These are phyloP conservation scores for Eutypa lata DNA, from an alignment of 2,329 filamentous ascomycete species.

Conservation along the genomic window DNA sequence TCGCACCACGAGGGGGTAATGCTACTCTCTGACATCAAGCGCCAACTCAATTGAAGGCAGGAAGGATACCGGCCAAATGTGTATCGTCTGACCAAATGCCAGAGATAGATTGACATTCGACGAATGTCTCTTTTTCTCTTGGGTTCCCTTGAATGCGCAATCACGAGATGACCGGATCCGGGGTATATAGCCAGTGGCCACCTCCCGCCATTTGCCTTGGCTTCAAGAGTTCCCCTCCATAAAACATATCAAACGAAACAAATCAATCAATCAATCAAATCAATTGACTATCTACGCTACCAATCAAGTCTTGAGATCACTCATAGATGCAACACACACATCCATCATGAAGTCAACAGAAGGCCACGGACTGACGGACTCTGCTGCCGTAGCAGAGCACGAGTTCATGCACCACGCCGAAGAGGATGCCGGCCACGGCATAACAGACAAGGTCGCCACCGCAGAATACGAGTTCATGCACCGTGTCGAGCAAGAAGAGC, in stretches of 20 bases:
- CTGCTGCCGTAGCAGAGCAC: not conserved
- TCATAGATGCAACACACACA: too few species aligned
- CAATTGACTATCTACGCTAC: not conserved
- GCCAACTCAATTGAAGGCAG: not conserved
- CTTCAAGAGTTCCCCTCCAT: not conserved
- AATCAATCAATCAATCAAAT: not conserved
- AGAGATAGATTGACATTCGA: not conserved
- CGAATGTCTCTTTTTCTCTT: not conserved
- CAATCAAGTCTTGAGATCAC: too few species aligned
- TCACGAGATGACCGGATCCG: too few species aligned
- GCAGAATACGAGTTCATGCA: constrained; percentile 28
- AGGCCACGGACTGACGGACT: not conserved
- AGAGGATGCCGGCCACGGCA: constrained; percentile 17
- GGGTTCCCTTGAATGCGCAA: not conserved
- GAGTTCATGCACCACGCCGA: not conserved
- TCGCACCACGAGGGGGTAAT: not conserved
- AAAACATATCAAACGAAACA: too few species aligned
- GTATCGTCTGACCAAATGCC: not conserved
- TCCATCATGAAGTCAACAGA: not conserved
- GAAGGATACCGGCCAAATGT: not conserved
- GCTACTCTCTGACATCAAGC: not conserved
- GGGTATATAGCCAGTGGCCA: not conserved
- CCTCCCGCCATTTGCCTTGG: not conserved
- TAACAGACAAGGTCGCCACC: constrained; percentile 20
- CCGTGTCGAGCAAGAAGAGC: constrained; percentile 28